Evolutionary conservation across 2,329 filamentous ascomycete genomes (phyloP).

Genomic region (Colletotrichum falcatum): DNA sequence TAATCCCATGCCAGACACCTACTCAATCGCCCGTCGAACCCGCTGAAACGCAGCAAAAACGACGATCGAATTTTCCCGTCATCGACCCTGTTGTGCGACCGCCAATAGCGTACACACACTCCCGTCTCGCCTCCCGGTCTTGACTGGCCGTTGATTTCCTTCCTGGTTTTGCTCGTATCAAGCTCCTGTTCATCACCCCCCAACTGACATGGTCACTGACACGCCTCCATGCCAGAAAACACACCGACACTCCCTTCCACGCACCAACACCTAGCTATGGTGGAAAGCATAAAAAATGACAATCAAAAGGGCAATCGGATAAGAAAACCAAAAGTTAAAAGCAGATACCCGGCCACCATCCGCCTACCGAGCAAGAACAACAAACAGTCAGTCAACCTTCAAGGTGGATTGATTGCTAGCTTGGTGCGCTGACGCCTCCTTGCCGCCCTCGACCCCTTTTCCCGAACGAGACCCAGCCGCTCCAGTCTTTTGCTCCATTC

Average conservation of each 20-base stretch:
- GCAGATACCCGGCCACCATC: background rate
- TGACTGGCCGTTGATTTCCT: background rate
- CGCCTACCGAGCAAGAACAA: conserved; percentile 2
- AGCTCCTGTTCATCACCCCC: conserved; percentile 16
- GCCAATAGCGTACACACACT: background rate
- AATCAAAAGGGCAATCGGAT: background rate
- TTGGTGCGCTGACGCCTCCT: background rate
- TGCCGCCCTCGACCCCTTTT: conserved; percentile 23
- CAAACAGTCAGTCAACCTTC: background rate
- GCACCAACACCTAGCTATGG: background rate
- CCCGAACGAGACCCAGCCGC: conserved; percentile 28
- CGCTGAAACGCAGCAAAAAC: conserved; percentile 18
- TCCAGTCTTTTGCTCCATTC: conserved; percentile 33
- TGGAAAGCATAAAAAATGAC: too few relatives aligned
- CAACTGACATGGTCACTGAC: conserved; percentile 20
- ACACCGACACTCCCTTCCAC: conserved; percentile 15
- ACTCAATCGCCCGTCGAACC: conserved; percentile 5
- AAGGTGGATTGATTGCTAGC: background rate
- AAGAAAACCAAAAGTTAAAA: background rate
- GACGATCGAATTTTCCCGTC: conserved; percentile 8
- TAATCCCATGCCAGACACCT: conserved; percentile 15
- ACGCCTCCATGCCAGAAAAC: conserved; percentile 14
- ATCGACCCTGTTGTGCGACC: background rate
- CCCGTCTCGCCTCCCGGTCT: background rate
- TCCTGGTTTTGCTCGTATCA: conserved; percentile 30